Conservation (phyloP, 2,329 filamentous ascomycete species). For the Chaetomium globosum region DNA sequence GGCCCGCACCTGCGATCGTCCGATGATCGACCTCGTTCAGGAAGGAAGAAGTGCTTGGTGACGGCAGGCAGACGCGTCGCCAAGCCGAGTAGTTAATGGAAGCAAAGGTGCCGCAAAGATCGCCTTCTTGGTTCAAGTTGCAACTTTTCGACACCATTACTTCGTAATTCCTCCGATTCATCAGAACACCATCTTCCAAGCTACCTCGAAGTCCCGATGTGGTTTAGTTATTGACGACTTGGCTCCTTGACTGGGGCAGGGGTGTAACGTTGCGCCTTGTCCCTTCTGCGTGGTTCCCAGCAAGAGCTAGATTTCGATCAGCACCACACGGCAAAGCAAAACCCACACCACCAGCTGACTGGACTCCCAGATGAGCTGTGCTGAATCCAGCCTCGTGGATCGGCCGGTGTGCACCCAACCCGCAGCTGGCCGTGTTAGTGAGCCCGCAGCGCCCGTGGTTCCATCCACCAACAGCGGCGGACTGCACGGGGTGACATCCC, state of each 20-base stretch:
- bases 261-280: conserved; percentile 24
- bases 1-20: conserved; percentile 20
- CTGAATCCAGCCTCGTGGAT: conserved; percentile 22
- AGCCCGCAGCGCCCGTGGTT: not conserved
- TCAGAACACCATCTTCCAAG: not conserved
- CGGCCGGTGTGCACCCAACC: not conserved
- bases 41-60: not conserved
- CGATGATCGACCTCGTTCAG: conserved; percentile 16
- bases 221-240: not conserved
- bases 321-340: conserved; percentile 14
- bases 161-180: not conserved
- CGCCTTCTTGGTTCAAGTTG: not conserved
- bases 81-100: not conserved
- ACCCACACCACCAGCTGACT: conserved; percentile 11
- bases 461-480: conserved; percentile 3
- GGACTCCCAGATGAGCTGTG: not conserved
- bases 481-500: not conserved
- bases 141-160: not conserved
- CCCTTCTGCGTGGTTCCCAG: not conserved
- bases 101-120: not conserved
- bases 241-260: not conserved
- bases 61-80: not conserved
- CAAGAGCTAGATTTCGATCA: conserved; percentile 25
- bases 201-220: not conserved
- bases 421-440: too few relatives aligned